phyloP scores from a whole-genome alignment of 164 flowering plant genomes.

The Magnolia officinalis region DNA sequence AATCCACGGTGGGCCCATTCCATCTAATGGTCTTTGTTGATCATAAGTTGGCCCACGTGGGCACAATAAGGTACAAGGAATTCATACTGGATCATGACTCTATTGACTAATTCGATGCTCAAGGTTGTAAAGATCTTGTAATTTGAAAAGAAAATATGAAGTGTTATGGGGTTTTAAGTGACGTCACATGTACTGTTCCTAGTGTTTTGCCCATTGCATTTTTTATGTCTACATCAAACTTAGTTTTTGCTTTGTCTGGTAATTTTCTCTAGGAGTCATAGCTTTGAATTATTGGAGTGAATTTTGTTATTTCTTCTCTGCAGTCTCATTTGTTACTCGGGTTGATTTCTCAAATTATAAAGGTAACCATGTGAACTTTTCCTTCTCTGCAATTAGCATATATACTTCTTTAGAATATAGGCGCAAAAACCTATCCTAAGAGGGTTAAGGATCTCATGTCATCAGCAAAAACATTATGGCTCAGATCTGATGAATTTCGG shows the following conservation, averaged over 20 bases:
- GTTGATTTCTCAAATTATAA: constrained; percentile 88
- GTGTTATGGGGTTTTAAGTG: neutral
- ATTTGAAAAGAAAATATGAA: neutral
- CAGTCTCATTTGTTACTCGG: constrained; percentile 93
- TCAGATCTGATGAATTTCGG: neutral
- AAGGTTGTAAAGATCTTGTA: neutral
- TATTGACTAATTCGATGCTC: neutral
- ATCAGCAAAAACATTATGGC: neutral
- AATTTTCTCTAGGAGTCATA: neutral
- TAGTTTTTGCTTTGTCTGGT: neutral
- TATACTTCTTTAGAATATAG: too few relatives aligned
- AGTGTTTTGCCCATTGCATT: neutral
- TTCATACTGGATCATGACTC: neutral
- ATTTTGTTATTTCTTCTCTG: constrained; percentile 13
- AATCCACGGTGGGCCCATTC: neutral
- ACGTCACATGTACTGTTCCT: neutral
- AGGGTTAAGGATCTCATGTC: neutral
- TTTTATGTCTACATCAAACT: neutral
- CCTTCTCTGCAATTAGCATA: neutral
- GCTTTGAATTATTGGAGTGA: neutral
- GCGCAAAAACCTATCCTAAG: neutral
- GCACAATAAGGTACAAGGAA: neutral
- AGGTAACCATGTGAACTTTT: constrained; percentile 37
- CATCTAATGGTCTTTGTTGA: neutral
- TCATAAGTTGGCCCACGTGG: neutral